A percentile compares a stretch with the other conserved stretches of the same genome.
phyloP scores from a whole-genome alignment of 2,329 filamentous ascomycete species.

The Acrocalymma vagum region DNA sequence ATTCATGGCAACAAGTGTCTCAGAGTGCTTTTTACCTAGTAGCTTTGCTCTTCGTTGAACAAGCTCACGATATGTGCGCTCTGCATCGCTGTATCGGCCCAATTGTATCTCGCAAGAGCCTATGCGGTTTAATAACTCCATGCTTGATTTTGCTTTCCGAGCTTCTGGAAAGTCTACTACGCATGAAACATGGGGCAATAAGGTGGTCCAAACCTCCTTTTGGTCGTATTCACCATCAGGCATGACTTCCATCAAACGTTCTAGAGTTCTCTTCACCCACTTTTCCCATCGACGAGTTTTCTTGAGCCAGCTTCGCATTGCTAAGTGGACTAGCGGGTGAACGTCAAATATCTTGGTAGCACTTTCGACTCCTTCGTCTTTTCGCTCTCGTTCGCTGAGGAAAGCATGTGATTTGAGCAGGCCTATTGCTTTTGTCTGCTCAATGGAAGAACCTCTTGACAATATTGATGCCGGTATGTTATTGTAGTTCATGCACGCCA shows the following conservation, averaged over 20 bases:
- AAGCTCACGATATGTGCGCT: slow-evolving; percentile 5
- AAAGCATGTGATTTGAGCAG: slow-evolving; percentile 41
- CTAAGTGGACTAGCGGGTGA: slow-evolving; percentile 44
- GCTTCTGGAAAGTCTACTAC: slow-evolving; percentile 12
- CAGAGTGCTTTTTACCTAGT: slow-evolving; percentile 8
- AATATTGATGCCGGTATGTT: slow-evolving; percentile 44
- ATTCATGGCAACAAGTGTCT: slow-evolving; percentile 9
- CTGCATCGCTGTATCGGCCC: slow-evolving; percentile 8
- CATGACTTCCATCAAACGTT: too few relatives aligned
- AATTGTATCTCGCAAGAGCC: slow-evolving; percentile 7
- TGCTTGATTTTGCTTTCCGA: slow-evolving; percentile 1
- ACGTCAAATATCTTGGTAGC: slow-evolving; percentile 27
- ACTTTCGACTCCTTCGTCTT: slow-evolving; percentile 1
- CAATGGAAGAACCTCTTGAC: slow-evolving; percentile 22
- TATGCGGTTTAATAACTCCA: slow-evolving; percentile 11
- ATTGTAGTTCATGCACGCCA: slow-evolving; percentile 39
- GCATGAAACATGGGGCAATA: slow-evolving; percentile 16
- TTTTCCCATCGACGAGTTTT: too few relatives aligned
- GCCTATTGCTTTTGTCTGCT: slow-evolving; percentile 35
- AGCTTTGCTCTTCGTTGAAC: slow-evolving; percentile 5
- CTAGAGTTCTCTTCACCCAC: too few relatives aligned
- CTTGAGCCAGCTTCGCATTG: too few relatives aligned
- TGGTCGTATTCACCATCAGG: slow-evolving; percentile 26
- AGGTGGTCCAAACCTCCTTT: slow-evolving; percentile 13
- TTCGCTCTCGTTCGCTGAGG: slow-evolving; percentile 18